Evolutionary conservation across 2,329 filamentous ascomycete species (phyloP).

Genomic region (Phaeophleospora eucalypticola): DNA sequence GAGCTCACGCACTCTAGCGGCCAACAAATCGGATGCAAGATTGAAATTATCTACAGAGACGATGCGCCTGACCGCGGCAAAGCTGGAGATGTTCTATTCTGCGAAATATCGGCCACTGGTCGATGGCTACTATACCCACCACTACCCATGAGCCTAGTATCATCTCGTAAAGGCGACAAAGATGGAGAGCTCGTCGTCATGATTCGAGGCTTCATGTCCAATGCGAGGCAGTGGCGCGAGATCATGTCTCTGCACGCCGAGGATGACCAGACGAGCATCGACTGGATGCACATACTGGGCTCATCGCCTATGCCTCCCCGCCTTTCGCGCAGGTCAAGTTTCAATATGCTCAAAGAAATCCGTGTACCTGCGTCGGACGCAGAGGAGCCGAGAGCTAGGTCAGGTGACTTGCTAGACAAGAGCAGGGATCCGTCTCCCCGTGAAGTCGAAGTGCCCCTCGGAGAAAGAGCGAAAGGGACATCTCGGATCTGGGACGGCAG

Average conservation of each 20-base stretch:
- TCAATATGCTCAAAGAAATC: constrained; percentile 35
- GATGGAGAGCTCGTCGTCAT: constrained; percentile 76
- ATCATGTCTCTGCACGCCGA: constrained; percentile 72
- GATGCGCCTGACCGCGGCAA: constrained; percentile 63
- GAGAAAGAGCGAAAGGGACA: constrained; percentile 50
- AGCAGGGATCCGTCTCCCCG: constrained; percentile 35
- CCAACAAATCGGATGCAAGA: constrained; percentile 80
- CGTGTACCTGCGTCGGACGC: constrained; percentile 10
- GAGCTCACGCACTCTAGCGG: constrained; percentile 83
- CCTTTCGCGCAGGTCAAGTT: constrained; percentile 52
- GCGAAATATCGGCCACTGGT: constrained; percentile 74
- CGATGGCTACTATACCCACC: constrained; percentile 91
- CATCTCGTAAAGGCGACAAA: constrained; percentile 71
- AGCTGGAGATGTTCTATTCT: constrained; percentile 82
- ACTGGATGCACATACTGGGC: constrained; percentile 89
- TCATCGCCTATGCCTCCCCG: constrained; percentile 55
- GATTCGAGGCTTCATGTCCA: constrained; percentile 67
- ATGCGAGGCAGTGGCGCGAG: constrained; percentile 72
- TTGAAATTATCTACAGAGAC: constrained; percentile 83
- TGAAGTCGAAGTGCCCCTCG: constrained; percentile 59
- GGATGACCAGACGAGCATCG: constrained; percentile 69
- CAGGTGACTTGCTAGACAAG: constrained; percentile 14
- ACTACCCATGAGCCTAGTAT: constrained; percentile 67
- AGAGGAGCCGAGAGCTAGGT: constrained; percentile 12
- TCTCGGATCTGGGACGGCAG: constrained; percentile 45